Evolutionary conservation across 2,329 filamentous ascomycete species (phyloP).

Genomic region (Epichloe coenophiala): DNA sequence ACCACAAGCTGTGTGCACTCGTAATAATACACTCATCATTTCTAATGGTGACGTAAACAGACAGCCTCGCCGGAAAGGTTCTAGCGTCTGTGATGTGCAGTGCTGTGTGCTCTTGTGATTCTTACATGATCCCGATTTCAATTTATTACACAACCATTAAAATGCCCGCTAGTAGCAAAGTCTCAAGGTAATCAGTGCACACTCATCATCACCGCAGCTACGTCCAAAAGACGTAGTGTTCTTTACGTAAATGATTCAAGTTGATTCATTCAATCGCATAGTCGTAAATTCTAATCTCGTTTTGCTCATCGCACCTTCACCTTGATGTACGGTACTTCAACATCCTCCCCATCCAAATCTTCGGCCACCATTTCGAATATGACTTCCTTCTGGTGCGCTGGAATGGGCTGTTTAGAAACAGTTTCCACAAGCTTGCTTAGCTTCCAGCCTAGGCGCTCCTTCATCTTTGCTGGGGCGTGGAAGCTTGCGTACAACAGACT

Average conservation of each 20-base stretch:
- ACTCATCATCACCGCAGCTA: background rate
- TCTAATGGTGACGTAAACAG: constrained; percentile 23
- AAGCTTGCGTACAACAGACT: constrained; percentile 90
- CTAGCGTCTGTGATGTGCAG: background rate
- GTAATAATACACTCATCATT: constrained; percentile 7
- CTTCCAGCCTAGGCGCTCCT: constrained; percentile 71
- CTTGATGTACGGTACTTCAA: constrained; percentile 95
- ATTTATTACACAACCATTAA: too few relatives aligned
- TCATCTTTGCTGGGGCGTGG: constrained; percentile 65
- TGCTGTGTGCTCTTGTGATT: background rate
- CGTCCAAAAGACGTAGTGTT: too few relatives aligned
- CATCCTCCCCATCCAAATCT: constrained; percentile 78
- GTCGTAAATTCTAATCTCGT: constrained; percentile 6
- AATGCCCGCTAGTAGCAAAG: background rate
- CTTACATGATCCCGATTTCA: background rate
- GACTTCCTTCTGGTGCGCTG: constrained; percentile 82
- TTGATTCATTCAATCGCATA: background rate
- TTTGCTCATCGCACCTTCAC: constrained; percentile 45
- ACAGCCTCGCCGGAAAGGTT: background rate
- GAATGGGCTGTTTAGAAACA: constrained; percentile 85
- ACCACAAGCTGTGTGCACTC: background rate
- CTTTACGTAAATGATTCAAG: background rate
- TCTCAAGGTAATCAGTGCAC: background rate
- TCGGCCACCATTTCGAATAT: constrained; percentile 95
- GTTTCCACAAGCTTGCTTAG: constrained; percentile 78